Base-by-base conservation (phyloP, 352 stramenopile genomes). In the Globisporangium nagaii region DNA sequence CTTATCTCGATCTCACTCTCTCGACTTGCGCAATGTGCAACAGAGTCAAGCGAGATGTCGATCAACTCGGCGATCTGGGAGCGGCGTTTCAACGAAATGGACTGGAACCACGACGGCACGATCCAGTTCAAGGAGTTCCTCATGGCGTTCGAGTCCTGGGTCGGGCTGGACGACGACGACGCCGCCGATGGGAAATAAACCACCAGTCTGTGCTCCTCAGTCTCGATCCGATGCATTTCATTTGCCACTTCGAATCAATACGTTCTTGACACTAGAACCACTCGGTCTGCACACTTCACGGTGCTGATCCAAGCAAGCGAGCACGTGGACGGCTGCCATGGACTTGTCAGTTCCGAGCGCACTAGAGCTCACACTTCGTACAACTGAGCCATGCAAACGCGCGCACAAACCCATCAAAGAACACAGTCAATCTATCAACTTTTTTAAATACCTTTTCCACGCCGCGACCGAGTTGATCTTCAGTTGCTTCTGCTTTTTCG, bases 41-140 rank as follows among this genome's bases (percentile, higher is more conserved):
- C 30, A 65, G 71, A 66, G 19, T 53, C 53, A 1, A 61, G 63
- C 10, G 63, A 83, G 36, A 52, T 69, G 52, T 80, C 75, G 13
- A 87, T 84, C 56, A 90, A 86, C 52, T 48, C 75, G 24, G 75
- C 71, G 20, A 90, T 93, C 31, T 90, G 74, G 73, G 80, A 93
- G 53, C 78, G 73, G 28, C 84, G 86, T 11, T 96, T 90, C 40
- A 79, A 75, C 50, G 84, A 96, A 58, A 93, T 96, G 79, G 85
- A 95, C 49, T 94, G 83, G 76, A 80, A 95, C 46, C 62, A 89
- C 37, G 83, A 94, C 58, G 86, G 85, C 19, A 77, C 68, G 24
- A 93, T 94, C 53, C 84, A 93, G 15, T 95, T 93, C 58, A 93
- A 91, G 51, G 86, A 96, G 58, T 96, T 96, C 53, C 70, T 96